phyloP scores from a whole-genome alignment of 192 early-diverging fungal genomes.

The Dispira parvispora region DNA sequence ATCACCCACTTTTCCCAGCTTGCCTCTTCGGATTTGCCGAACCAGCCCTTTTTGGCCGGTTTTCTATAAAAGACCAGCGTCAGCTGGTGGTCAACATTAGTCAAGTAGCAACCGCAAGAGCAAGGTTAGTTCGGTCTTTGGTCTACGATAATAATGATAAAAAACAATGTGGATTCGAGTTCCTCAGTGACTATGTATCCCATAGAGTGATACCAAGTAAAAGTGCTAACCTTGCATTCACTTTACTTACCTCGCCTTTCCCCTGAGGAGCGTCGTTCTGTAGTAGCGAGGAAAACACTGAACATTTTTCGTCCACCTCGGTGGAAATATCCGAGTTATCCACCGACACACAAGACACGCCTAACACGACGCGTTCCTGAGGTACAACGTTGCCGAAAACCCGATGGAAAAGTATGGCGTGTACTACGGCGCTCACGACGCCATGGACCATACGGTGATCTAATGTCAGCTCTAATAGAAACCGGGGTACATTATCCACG shows the following conservation, averaged over 20 bases:
- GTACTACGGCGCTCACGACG: slow-evolving; percentile 25
- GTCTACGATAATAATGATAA: neutral
- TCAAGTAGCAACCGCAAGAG: neutral
- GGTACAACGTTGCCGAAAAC: slow-evolving; percentile 34
- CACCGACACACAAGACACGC: slow-evolving; percentile 31
- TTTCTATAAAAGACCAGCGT: slow-evolving; percentile 45
- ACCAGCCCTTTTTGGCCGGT: slow-evolving; percentile 40
- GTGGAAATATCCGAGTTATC: neutral
- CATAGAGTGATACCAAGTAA: neutral
- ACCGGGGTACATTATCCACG: no score
- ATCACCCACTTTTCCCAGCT: slow-evolving; percentile 48
- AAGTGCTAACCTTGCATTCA: no score
- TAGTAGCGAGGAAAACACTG: neutral
- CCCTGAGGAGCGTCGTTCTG: neutral
- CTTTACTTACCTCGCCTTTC: slow-evolving; percentile 28
- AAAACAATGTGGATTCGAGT: slow-evolving; percentile 2
- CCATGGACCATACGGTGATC: no score
- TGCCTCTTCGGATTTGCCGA: slow-evolving; percentile 31
- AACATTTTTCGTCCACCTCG: neutral
- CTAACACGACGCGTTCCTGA: slow-evolving; percentile 31
- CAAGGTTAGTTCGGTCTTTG: neutral
- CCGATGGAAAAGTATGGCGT: slow-evolving; percentile 44
- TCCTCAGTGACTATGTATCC: neutral
- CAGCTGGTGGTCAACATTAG: slow-evolving; percentile 18
- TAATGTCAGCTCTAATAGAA: no score